Percentiles rank a stretch among this genome's conserved stretches.
These are phyloP conservation scores for Cokeromyces recurvatus DNA, from an alignment of 371 early-diverging fungal genomes.

Conservation along the genomic window DNA sequence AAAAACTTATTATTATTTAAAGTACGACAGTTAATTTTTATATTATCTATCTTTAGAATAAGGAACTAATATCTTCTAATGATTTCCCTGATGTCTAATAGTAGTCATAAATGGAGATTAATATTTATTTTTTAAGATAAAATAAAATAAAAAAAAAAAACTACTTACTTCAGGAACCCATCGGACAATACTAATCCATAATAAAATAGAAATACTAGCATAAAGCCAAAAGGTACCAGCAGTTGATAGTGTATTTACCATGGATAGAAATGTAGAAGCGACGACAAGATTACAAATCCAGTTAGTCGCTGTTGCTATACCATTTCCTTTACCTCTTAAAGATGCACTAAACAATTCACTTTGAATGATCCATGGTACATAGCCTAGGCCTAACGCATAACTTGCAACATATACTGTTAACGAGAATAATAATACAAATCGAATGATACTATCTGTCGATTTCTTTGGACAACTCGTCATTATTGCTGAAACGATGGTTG, in stretches of 20 bases:
- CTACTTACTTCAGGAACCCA: constrained; percentile 43
- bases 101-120: background rate
- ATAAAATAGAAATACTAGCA: constrained; percentile 42
- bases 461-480: constrained; percentile 25
- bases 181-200: constrained; percentile 47
- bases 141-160: too few relatives aligned
- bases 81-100: constrained; percentile 17
- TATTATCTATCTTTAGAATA: too few relatives aligned
- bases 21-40: too few relatives aligned
- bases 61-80: constrained; percentile 13
- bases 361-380: constrained; percentile 55
- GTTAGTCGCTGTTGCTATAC: constrained; percentile 56
- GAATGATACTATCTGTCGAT: constrained; percentile 13
- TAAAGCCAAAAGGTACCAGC: constrained; percentile 60
- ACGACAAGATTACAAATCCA: constrained; percentile 55
- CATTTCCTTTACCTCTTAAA: constrained; percentile 55
- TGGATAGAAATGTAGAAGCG: constrained; percentile 49
- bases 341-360: constrained; percentile 56
- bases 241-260: constrained; percentile 46
- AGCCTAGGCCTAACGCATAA: constrained; percentile 61
- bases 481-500: constrained; percentile 17
- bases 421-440: constrained; percentile 14
- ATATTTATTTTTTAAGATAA: too few relatives aligned
- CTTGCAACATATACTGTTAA: constrained; percentile 51
- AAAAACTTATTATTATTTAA: too few relatives aligned